Evolutionary conservation across 2,329 filamentous ascomycete genomes (phyloP).

Genomic region (Mycosphaerella sp.): DNA sequence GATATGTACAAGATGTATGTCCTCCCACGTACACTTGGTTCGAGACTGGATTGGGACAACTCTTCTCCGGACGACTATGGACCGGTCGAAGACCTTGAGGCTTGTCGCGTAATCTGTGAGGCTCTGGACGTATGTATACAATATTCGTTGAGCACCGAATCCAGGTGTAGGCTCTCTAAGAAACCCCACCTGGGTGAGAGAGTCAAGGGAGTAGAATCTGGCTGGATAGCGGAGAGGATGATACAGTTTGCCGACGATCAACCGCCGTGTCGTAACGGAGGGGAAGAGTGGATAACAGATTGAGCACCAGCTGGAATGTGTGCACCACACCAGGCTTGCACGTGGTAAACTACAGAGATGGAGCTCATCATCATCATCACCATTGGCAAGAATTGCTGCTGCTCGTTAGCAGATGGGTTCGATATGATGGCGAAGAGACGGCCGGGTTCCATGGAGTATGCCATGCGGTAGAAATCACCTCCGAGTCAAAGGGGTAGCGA

Average conservation of each 20-base stretch:
- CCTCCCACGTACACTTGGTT: conserved; percentile 18
- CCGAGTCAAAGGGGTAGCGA: no score
- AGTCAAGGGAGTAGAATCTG: conserved; percentile 18
- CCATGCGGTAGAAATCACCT: background rate
- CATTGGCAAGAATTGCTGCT: background rate
- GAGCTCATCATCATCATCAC: background rate
- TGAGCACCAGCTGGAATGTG: background rate
- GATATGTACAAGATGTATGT: conserved; percentile 24
- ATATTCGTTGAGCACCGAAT: conserved; percentile 15
- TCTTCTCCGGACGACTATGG: conserved; percentile 19
- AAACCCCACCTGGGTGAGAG: conserved; percentile 19
- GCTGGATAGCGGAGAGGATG: conserved; percentile 23
- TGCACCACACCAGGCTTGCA: background rate
- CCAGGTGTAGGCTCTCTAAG: conserved; percentile 13
- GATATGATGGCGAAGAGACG: background rate
- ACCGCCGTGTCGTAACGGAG: background rate
- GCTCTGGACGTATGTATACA: conserved; percentile 19
- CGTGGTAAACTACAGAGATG: background rate
- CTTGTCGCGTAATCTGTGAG: conserved; percentile 20
- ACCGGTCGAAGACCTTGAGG: conserved; percentile 12
- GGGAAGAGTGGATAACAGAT: background rate
- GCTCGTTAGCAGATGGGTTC: background rate
- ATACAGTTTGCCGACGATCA: conserved; percentile 3
- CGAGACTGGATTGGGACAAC: conserved; percentile 25
- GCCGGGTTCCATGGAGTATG: background rate